phyloP scores from a whole-genome alignment of 2,329 filamentous ascomycete species.

The Claviceps sorghi region DNA sequence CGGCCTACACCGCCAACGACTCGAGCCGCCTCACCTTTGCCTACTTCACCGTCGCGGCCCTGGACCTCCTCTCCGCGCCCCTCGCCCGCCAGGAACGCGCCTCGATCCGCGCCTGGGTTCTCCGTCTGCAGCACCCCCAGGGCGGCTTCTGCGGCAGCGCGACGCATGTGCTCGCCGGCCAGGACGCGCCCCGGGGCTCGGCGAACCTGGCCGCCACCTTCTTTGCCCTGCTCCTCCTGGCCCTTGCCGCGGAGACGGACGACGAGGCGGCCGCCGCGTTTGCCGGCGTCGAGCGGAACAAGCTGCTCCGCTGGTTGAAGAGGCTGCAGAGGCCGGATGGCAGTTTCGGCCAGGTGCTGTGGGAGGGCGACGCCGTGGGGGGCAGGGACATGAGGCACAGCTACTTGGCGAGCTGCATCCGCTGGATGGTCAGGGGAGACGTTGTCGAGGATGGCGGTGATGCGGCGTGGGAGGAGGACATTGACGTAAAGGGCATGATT shows the following conservation, averaged over 20 bases:
- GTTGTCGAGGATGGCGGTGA: conserved; percentile 33
- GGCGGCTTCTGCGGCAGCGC: conserved; percentile 86
- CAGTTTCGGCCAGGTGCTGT: conserved; percentile 76
- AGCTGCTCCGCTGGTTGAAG: conserved; percentile 60
- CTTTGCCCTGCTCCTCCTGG: conserved; percentile 67
- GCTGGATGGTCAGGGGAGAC: conserved; percentile 65
- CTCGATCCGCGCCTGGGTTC: conserved; percentile 57
- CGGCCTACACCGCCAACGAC: conserved; percentile 75
- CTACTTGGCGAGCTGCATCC: conserved; percentile 66
- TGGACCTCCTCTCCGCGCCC: conserved; percentile 62
- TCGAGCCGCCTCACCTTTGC: conserved; percentile 79
- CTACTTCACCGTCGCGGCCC: conserved; percentile 75
- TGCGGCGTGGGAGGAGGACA: conserved; percentile 51
- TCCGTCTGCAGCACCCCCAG: conserved; percentile 67
- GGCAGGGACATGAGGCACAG: conserved; percentile 78
- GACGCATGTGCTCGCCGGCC: conserved; percentile 33
- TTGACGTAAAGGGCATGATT: conserved; percentile 57
- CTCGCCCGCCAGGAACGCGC: conserved; percentile 29
- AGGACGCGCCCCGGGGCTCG: conserved; percentile 30
- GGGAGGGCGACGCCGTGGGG: conserved; percentile 47
- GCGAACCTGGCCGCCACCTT: conserved; percentile 77
- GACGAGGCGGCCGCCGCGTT: conserved; percentile 31
- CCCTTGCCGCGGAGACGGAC: conserved; percentile 31
- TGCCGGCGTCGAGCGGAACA: conserved; percentile 48
- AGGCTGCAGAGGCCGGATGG: conserved; percentile 69